Evolutionary conservation across 768 basidiomycete species (phyloP).

Genomic region (Pisolithus marmoratus): DNA sequence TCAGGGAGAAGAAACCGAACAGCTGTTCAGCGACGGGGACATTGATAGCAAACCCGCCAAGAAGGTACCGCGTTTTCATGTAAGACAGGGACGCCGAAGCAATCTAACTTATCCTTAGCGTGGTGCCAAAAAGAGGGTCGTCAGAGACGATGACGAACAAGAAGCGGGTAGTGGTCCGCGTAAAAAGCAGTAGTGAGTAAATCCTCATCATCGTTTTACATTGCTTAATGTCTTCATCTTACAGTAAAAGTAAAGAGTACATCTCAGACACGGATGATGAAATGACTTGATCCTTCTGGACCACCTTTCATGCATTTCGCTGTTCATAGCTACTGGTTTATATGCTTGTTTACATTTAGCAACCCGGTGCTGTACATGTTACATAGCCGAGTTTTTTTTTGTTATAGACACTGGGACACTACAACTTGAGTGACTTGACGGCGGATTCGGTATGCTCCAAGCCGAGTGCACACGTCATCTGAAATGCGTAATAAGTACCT

Average conservation of each 20-base stretch:
- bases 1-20: slow-evolving; percentile 56
- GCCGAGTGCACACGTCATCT: no score
- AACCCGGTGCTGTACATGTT: neutral
- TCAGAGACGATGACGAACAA: slow-evolving; percentile 75
- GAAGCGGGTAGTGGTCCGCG: slow-evolving; percentile 57
- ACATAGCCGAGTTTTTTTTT: neutral
- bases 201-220: neutral
- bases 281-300: slow-evolving; percentile 27
- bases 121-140: slow-evolving; percentile 64
- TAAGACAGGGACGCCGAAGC: neutral
- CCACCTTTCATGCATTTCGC: slow-evolving; percentile 12
- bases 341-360: neutral
- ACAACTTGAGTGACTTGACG: no score
- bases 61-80: slow-evolving; percentile 45
- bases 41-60: slow-evolving; percentile 50
- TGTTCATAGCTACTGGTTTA: neutral
- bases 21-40: slow-evolving; percentile 70
- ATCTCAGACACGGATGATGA: slow-evolving; percentile 87
- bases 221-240: slow-evolving; percentile 1
- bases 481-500: no score
- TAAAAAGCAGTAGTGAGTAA: slow-evolving; percentile 71
- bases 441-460: no score
- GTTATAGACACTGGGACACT: neutral
- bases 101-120: slow-evolving; percentile 22
- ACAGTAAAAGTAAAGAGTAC: slow-evolving; percentile 84